Conservation (phyloP, 106 monocot genomes). For the Platanthera zijinensis region DNA sequence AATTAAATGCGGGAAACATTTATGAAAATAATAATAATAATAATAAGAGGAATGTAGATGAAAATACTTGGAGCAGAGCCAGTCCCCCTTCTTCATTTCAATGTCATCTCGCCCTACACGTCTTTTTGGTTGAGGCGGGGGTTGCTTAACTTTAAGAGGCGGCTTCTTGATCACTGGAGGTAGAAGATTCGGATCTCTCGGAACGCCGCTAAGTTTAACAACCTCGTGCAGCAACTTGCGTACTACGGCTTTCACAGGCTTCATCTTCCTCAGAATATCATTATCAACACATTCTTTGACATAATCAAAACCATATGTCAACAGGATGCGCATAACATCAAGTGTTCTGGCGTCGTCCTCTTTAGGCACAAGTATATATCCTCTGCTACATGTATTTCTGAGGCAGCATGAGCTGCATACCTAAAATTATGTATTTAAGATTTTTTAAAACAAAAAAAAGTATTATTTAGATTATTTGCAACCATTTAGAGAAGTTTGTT, state of each 20-base stretch:
- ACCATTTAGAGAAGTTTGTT: too few species aligned
- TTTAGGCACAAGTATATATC: conserved; percentile 75
- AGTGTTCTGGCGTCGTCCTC: conserved; percentile 95
- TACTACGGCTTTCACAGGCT: conserved; percentile 64
- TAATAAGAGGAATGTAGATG: not conserved
- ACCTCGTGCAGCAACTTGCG: conserved; percentile 86
- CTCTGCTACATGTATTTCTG: conserved; percentile 70
- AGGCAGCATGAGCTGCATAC: conserved; percentile 95
- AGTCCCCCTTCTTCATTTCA: conserved; percentile 99
- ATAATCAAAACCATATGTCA: conserved; percentile 82
- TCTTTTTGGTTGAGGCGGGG: conserved; percentile 76
- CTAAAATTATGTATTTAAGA: conserved; percentile 24
- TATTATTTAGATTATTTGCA: too few species aligned
- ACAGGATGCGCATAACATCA: conserved; percentile 83
- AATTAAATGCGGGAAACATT: conserved; percentile 5
- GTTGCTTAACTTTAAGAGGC: conserved; percentile 89
- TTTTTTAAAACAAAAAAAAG: too few species aligned
- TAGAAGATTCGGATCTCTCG: conserved; percentile 91
- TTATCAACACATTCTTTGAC: conserved; percentile 77
- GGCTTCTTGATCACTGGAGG: conserved; percentile 75
- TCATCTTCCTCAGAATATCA: conserved; percentile 65
- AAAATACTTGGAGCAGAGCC: conserved; percentile 90
- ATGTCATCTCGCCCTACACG: conserved; percentile 93
- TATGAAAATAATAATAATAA: not conserved
- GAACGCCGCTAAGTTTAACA: conserved; percentile 74